phyloP scores from a whole-genome alignment of 495 filamentous ascomycete species.

The Letharia columbiana region DNA sequence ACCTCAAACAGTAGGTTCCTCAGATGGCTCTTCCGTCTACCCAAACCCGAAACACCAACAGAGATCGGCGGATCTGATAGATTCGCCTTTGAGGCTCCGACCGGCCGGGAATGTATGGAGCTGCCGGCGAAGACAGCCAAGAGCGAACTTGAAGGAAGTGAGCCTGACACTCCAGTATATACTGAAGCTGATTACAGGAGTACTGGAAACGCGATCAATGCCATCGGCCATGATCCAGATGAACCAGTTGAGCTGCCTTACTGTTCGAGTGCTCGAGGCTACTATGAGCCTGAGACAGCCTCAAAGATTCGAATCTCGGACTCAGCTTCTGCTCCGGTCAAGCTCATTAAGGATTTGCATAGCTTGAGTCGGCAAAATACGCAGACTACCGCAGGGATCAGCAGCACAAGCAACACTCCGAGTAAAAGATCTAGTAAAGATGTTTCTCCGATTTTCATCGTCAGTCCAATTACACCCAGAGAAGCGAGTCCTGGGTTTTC shows the following conservation, averaged over 20 bases:
- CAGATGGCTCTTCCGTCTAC: constrained; percentile 9
- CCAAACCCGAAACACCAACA: neutral
- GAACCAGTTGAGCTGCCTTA: constrained; percentile 18
- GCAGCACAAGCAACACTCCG: constrained; percentile 13
- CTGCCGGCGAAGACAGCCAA: constrained; percentile 4
- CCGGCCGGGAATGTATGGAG: neutral
- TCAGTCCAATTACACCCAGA: constrained; percentile 14
- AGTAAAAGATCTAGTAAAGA: constrained; percentile 5
- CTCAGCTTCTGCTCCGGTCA: constrained; percentile 1
- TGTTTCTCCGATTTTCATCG: constrained; percentile 7
- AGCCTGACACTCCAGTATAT: constrained; percentile 4
- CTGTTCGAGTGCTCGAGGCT: constrained; percentile 11
- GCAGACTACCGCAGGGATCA: constrained; percentile 6
- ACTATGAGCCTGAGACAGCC: neutral
- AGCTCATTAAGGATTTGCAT: neutral
- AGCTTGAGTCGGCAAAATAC: constrained; percentile 5
- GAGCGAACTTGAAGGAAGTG: constrained; percentile 10
- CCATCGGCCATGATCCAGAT: constrained; percentile 18
- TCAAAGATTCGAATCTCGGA: neutral
- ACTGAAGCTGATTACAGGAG: constrained; percentile 1
- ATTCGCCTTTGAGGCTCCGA: constrained; percentile 6
- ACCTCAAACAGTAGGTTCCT: constrained; percentile 3
- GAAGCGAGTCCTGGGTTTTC: constrained; percentile 13
- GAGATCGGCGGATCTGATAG: constrained; percentile 3
- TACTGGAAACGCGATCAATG: constrained; percentile 9